A percentile compares a stretch with the other conserved stretches of the same genome.
These are phyloP conservation scores for Colletotrichum chlorophyti DNA, from an alignment of 2,329 filamentous ascomycete genomes.

Conservation along the genomic window DNA sequence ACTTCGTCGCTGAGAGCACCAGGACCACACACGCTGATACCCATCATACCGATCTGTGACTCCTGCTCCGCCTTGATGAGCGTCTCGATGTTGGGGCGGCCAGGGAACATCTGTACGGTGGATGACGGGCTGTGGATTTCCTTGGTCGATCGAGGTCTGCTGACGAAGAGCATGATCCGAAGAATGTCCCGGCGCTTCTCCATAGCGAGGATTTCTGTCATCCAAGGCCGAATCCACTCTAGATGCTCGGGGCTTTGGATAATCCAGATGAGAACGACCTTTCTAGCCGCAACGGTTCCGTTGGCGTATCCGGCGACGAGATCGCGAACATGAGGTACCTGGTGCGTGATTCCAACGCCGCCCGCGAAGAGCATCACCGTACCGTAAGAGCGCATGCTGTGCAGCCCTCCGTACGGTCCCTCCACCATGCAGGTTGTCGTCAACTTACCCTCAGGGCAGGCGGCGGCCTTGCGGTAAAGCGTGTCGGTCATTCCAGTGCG, in stretches of 20 bases:
- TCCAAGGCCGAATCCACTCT: conserved; percentile 85
- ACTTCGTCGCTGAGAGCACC: conserved; percentile 80
- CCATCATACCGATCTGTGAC: conserved; percentile 76
- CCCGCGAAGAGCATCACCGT: conserved; percentile 82
- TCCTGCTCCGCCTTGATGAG: conserved; percentile 77
- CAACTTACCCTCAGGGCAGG: conserved; percentile 66
- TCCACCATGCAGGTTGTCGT: conserved; percentile 73
- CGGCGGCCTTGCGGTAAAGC: conserved; percentile 71
- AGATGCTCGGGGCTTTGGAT: conserved; percentile 82
- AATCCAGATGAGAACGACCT: conserved; percentile 78
- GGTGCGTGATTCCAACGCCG: conserved; percentile 82
- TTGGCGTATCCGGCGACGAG: conserved; percentile 73
- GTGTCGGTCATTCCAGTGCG: conserved; percentile 76
- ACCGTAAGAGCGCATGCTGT: conserved; percentile 76
- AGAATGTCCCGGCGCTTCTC: conserved; percentile 76
- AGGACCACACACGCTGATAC: conserved; percentile 77
- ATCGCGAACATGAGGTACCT: conserved; percentile 76
- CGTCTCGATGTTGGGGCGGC: conserved; percentile 76
- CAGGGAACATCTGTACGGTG: conserved; percentile 86
- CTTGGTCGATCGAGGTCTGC: conserved; percentile 75
- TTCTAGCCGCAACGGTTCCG: conserved; percentile 73
- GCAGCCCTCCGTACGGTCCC: conserved; percentile 78
- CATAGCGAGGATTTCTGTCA: conserved; percentile 81
- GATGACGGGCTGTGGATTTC: conserved; percentile 80
- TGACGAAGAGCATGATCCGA: conserved; percentile 81